phyloP scores from a whole-genome alignment of 2,329 filamentous ascomycete species.

The Ophiostoma piceae region DNA sequence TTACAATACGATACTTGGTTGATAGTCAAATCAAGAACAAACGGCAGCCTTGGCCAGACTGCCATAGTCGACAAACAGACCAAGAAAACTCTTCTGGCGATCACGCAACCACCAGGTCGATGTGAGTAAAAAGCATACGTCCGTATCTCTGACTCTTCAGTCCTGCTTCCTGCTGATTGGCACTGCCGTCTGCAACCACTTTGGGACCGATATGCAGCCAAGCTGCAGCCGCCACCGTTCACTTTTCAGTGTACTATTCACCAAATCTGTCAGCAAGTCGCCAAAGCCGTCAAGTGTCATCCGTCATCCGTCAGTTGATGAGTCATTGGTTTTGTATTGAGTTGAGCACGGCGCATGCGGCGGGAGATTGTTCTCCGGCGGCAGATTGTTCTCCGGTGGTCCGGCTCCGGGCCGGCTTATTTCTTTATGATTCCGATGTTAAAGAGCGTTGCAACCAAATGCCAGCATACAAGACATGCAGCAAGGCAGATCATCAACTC shows the following conservation, averaged over 20 bases:
- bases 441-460: neutral
- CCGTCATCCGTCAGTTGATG: neutral
- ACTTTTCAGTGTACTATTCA: neutral
- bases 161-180: neutral
- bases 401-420: no score
- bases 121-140: neutral
- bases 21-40: no score
- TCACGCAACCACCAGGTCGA: no score
- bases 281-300: neutral
- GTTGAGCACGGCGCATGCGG: neutral
- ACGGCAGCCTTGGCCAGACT: no score
- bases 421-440: no score
- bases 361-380: neutral
- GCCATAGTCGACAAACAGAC: no score
- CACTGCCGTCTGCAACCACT: neutral
- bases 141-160: neutral
- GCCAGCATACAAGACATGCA: neutral
- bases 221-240: conserved; percentile 1
- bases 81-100: neutral
- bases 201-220: conserved; percentile 10
- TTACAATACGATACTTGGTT: no score
- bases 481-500: neutral
- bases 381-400: neutral
- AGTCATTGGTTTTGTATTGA: neutral
- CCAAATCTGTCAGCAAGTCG: neutral